Evolutionary conservation across 2,329 filamentous ascomycete species (phyloP).

Genomic region (Aspergillus sp.): DNA sequence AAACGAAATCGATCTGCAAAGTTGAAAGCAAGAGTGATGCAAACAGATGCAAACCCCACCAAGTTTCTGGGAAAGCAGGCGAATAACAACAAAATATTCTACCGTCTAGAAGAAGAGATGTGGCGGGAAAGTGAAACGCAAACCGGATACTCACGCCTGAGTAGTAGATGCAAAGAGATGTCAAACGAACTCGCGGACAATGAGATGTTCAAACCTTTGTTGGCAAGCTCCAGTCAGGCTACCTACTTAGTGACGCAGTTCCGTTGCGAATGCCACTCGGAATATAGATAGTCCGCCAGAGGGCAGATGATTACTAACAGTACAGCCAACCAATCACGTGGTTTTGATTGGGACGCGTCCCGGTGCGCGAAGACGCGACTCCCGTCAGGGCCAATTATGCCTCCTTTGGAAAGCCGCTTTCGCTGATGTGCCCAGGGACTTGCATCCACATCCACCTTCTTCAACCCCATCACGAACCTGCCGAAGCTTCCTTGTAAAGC

Average conservation of each 20-base stretch:
- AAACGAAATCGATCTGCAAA: conserved; percentile 4
- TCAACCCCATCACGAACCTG: not conserved
- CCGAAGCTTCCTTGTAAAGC: not conserved
- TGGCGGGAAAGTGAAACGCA: no score
- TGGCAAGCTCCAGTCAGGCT: conserved; percentile 11
- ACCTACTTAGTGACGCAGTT: conserved; percentile 18
- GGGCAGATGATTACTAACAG: not conserved
- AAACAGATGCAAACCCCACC: conserved; percentile 32
- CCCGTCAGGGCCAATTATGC: conserved; percentile 17
- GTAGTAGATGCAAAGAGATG: not conserved
- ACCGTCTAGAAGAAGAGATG: not conserved
- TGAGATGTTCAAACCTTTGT: not conserved
- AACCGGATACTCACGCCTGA: not conserved
- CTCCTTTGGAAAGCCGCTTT: conserved; percentile 15
- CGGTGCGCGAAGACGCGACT: conserved; percentile 13
- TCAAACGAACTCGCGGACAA: not conserved
- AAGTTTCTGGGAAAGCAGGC: not conserved
- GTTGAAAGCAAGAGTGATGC: conserved; percentile 19
- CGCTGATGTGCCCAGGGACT: not conserved
- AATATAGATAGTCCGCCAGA: conserved; percentile 8
- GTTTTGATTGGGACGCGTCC: conserved; percentile 3
- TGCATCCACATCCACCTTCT: not conserved
- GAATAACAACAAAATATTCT: not conserved
- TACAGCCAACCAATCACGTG: not conserved
- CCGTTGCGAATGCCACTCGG: conserved; percentile 3